Percentiles rank a stretch among this genome's conserved stretches.
Evolutionary conservation across 129 eudicot genomes (phyloP).

Genomic region (Flaveria trinervia): DNA sequence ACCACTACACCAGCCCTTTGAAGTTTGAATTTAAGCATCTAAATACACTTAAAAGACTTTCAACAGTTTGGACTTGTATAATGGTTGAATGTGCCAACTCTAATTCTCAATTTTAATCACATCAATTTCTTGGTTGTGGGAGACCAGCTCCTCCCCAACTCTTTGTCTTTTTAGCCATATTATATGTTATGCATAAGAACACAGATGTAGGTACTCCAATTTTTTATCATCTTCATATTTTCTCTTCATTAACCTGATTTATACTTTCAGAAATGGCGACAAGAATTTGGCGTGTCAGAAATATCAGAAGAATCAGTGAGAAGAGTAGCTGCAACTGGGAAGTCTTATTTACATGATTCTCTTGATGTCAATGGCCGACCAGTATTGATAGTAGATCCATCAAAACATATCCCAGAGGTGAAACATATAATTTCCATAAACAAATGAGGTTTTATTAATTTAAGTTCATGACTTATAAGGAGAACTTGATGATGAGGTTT

Average conservation of each 20-base stretch:
- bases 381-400: constrained; percentile 70
- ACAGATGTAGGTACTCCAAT: not conserved
- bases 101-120: not conserved
- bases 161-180: too few relatives aligned
- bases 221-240: not conserved
- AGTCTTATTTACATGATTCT: constrained; percentile 73
- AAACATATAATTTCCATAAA: not conserved
- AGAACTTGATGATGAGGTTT: too few relatives aligned
- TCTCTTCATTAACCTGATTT: not conserved
- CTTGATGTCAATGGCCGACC: constrained; percentile 79
- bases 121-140: not conserved
- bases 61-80: not conserved
- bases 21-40: not conserved
- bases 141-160: too few relatives aligned
- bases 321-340: constrained; percentile 69
- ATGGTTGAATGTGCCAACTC: not conserved
- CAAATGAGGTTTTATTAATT: not conserved
- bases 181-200: too few relatives aligned
- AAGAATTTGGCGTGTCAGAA: constrained; percentile 73
- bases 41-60: not conserved
- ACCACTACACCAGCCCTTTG: too few relatives aligned
- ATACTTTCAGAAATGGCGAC: constrained; percentile 72
- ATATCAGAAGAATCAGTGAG: constrained; percentile 74
- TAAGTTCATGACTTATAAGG: not conserved
- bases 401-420: constrained; percentile 87